phyloP scores from a whole-genome alignment of 345 rosid genomes.

The Arabis alpina region DNA sequence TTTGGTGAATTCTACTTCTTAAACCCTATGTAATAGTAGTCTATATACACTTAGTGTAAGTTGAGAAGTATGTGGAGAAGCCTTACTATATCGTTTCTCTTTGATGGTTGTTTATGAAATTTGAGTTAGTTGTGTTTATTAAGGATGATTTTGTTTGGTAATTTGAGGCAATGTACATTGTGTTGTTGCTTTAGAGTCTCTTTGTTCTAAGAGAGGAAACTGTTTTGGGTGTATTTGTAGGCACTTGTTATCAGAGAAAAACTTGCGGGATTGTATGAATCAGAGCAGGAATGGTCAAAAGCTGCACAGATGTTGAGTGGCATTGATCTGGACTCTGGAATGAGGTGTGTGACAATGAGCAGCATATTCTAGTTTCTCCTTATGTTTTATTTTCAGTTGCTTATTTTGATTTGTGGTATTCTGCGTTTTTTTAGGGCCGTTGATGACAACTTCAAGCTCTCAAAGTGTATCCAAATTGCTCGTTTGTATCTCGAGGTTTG shows the following conservation, averaged over 20 bases:
- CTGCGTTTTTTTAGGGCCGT: constrained; percentile 57
- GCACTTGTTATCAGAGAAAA: constrained; percentile 91
- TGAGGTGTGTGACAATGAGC: constrained; percentile 64
- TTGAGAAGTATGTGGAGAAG: constrained; percentile 3
- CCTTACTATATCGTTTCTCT: background rate
- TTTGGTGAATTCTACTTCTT: constrained; percentile 32
- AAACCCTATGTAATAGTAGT: background rate
- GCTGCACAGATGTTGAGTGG: constrained; percentile 99
- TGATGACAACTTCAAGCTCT: constrained; percentile 81
- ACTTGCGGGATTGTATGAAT: constrained; percentile 90
- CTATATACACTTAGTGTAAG: background rate
- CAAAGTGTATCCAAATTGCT: constrained; percentile 97
- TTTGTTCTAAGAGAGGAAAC: background rate
- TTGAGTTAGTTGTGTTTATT: background rate
- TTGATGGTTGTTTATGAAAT: background rate
- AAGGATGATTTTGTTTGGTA: background rate
- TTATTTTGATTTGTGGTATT: constrained; percentile 29
- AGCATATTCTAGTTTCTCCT: background rate
- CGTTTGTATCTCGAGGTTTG: constrained; percentile 95
- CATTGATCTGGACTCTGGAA: constrained; percentile 92
- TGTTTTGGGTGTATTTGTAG: constrained; percentile 41
- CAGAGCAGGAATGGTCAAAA: constrained; percentile 92
- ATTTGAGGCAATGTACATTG: constrained; percentile 34
- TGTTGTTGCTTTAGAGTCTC: background rate
- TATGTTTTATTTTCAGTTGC: background rate